phyloP scores from a whole-genome alignment of 805 yeast species.

The Ascoidea tarda region DNA sequence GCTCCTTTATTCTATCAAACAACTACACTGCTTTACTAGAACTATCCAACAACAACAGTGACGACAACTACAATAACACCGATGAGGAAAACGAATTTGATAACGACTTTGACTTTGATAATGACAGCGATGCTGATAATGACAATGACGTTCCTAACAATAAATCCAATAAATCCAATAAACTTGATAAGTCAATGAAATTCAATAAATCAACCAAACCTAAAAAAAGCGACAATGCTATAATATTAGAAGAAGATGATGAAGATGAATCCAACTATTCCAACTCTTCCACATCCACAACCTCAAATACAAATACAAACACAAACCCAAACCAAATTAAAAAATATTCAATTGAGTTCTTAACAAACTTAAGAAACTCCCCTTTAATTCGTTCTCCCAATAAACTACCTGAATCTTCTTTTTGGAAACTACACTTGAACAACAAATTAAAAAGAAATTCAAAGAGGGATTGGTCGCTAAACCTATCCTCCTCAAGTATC shows the following conservation, averaged over 20 bases:
- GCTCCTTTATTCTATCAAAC: background rate
- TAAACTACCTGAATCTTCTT: constrained; percentile 3
- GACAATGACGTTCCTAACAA: background rate
- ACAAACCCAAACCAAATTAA: background rate
- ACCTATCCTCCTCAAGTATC: too few species aligned
- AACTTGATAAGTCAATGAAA: too few species aligned
- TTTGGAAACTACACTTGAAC: constrained; percentile 4
- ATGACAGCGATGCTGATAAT: background rate
- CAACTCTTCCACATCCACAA: background rate
- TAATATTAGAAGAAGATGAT: background rate
- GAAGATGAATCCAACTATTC: background rate
- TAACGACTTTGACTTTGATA: background rate
- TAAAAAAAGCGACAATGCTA: background rate
- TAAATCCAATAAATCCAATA: too few species aligned
- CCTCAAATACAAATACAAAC: background rate
- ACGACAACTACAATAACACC: background rate
- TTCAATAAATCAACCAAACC: too few species aligned
- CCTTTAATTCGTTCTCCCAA: constrained; percentile 1
- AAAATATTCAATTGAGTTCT: constrained; percentile 6
- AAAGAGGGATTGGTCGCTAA: background rate
- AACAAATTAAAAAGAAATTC: background rate
- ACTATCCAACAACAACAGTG: too few species aligned
- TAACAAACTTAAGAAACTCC: constrained; percentile 3
- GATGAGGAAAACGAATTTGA: too few species aligned
- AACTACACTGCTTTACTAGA: background rate